Conservation (phyloP, 371 early-diverging fungal species). For the Apophysomyces elegans region DNA sequence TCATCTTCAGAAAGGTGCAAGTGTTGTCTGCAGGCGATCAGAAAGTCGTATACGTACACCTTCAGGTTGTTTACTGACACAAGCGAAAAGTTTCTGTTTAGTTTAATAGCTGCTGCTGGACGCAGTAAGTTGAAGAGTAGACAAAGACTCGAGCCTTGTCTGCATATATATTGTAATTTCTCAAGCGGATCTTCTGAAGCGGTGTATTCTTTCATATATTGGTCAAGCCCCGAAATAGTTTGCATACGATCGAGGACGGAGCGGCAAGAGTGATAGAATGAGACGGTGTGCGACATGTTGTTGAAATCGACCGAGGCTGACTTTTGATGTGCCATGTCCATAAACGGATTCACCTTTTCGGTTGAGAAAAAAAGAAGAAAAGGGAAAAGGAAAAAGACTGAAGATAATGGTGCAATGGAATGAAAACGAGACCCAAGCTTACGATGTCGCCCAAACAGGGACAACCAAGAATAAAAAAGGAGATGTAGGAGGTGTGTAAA, state of each 20-base stretch:
- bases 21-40: slow-evolving; percentile 73
- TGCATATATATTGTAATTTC: slow-evolving; percentile 86
- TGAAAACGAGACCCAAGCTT: background rate
- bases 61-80: slow-evolving; percentile 52
- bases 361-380: background rate
- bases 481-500: slow-evolving; percentile 1
- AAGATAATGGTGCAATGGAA: background rate
- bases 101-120: slow-evolving; percentile 54
- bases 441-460: slow-evolving; percentile 12
- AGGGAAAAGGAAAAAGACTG: background rate
- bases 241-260: slow-evolving; percentile 61
- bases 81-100: background rate
- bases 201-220: slow-evolving; percentile 33
- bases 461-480: slow-evolving; percentile 8
- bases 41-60: slow-evolving; percentile 75
- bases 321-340: slow-evolving; percentile 8
- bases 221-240: slow-evolving; percentile 62
- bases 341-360: background rate
- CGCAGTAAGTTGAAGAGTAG: slow-evolving; percentile 76
- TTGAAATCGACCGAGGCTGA: slow-evolving; percentile 5
- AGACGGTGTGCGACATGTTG: slow-evolving; percentile 21
- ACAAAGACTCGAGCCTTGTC: slow-evolving; percentile 87
- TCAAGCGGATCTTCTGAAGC: background rate
- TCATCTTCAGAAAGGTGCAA: slow-evolving; percentile 74
- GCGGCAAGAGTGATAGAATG: slow-evolving; percentile 70